These are phyloP conservation scores for Dactylellina parvicollis DNA, from an alignment of 2,329 filamentous ascomycete genomes.

Conservation along the genomic window DNA sequence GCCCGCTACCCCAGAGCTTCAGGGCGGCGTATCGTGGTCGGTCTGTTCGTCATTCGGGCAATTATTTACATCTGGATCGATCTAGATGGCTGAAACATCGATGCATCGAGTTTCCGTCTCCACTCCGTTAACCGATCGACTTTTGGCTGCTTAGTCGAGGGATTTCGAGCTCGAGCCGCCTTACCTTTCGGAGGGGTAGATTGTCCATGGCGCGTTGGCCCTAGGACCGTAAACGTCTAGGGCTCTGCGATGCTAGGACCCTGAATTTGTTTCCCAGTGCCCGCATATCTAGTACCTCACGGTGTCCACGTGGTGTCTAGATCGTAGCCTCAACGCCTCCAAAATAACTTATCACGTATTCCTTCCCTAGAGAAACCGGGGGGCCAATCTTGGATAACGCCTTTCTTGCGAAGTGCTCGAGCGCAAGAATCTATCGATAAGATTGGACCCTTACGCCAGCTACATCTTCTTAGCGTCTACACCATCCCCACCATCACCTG, in stretches of 20 bases:
- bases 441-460: background rate
- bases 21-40: background rate
- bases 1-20: background rate
- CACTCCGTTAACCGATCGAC: slow-evolving; percentile 13
- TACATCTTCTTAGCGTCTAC: background rate
- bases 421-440: slow-evolving; percentile 8
- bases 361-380: background rate
- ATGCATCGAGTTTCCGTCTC: slow-evolving; percentile 4
- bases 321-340: background rate
- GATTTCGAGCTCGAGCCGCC: background rate
- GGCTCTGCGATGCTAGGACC: slow-evolving; percentile 2
- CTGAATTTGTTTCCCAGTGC: background rate
- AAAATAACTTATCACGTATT: background rate
- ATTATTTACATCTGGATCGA: slow-evolving; percentile 31
- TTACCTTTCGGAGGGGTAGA: background rate
- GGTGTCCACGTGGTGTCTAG: background rate
- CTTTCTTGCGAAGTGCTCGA: background rate
- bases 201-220: no score
- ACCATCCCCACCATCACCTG: no score
- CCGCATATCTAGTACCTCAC: background rate
- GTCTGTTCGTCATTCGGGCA: background rate
- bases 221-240: background rate
- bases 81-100: slow-evolving; percentile 28
- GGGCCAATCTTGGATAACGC: background rate
- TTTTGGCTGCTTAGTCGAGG: background rate